Base-by-base conservation (phyloP, 495 filamentous ascomycete species). In the Antarctomyces pellizariae region DNA sequence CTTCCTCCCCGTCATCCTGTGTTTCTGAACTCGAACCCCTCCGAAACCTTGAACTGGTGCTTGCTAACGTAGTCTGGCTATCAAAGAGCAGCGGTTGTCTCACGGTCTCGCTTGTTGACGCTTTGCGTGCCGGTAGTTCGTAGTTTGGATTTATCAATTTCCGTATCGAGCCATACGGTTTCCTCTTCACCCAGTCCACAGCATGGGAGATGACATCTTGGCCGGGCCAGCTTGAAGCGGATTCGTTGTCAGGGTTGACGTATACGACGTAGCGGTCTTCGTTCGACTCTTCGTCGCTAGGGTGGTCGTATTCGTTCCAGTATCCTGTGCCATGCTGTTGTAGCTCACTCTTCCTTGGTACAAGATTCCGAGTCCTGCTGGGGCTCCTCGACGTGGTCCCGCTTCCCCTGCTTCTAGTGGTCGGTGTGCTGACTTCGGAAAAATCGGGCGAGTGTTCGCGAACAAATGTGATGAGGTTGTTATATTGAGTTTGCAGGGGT, bases 281-380 rank as follows among this genome's bases (percentile, higher is more conserved):
- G 15, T 37, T 38, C 16, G 53, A 47, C n/a, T 47, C 33, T 18
- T 51, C 54, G 18, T 71, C 65, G 37, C 63, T 66, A 4, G 59
- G 62, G 39, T 65, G 44, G 22, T 72, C 67, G 43, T 69, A 72
- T 38, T 72, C 67, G 39, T 69, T 70, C 67, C 67, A 72, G 36
- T 71, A 71, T 15, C n/a, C n/a, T n/a, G n/a, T n/a, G n/a, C n/a
- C n/a, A 9, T 43, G 42, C 29, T 33, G 32, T 22, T 29, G 37
- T 31, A 15, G 33, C 24, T 25, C 18, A 12, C 6, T 14, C 7
- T 14, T 23, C 19, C 14, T 15, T n/a, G n/a, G n/a, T n/a, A n/a
- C n/a, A n/a, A n/a, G n/a, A n/a, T 5, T 21, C 25, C 18, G 19
- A 25, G 9, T 30, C 13, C 4, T 17, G 18, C 21, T 12, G 13